Percentiles rank a stretch among this genome's conserved stretches.
Evolutionary conservation across 139 green algal species (phyloP).

Genomic region (Limnomonas spitsbergensis): DNA sequence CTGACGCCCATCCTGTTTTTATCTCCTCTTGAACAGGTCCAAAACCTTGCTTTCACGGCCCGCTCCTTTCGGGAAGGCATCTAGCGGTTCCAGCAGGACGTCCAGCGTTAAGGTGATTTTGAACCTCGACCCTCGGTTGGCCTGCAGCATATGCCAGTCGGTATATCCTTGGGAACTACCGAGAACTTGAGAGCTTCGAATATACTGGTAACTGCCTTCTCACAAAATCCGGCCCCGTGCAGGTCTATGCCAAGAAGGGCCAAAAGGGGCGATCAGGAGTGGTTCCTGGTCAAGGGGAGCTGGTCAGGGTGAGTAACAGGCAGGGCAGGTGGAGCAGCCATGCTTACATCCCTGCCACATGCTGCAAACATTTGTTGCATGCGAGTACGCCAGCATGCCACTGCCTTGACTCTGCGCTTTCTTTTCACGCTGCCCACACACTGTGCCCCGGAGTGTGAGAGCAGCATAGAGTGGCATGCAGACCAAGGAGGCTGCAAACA

Average conservation of each 20-base stretch:
- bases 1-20: no score
- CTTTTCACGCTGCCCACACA: no score
- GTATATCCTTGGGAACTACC: no score
- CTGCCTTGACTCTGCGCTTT: no score
- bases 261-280: conserved; percentile 19
- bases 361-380: no score
- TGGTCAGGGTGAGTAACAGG: conserved; percentile 15
- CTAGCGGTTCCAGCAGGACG: not conserved
- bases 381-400: no score
- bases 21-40: no score
- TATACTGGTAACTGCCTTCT: not conserved
- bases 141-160: no score
- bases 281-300: conserved; percentile 23
- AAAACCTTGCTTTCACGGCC: not conserved
- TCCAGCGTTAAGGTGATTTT: not conserved
- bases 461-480: no score
- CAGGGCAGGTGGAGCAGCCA: not conserved
- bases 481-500: no score
- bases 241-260: conserved; percentile 47
- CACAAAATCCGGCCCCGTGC: not conserved
- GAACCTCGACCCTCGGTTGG: not conserved
- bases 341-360: not conserved
- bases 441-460: no score
- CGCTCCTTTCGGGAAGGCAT: not conserved
- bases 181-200: no score